These are phyloP conservation scores for Ormosia emarginata DNA, from an alignment of 306 rosid species.

Conservation along the genomic window DNA sequence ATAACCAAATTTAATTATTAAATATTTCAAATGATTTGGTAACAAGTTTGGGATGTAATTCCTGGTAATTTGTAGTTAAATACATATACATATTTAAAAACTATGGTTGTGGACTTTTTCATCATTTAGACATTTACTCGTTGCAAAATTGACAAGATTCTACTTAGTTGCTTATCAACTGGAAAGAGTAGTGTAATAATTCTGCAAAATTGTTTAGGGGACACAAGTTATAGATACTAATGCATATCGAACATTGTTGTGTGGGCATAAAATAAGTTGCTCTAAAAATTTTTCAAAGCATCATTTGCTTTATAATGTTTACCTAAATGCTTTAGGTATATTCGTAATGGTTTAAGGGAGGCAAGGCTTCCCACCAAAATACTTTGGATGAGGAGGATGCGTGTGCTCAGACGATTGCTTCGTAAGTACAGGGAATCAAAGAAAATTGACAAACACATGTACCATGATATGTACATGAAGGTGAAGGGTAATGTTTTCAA, in stretches of 20 bases:
- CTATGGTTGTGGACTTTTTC: too few species aligned
- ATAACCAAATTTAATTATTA: too few species aligned
- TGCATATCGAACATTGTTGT: too few species aligned
- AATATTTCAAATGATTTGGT: too few species aligned
- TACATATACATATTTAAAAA: too few species aligned
- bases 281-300: too few species aligned
- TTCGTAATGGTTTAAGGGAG: constrained; percentile 95
- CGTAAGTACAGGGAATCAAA: constrained; percentile 91
- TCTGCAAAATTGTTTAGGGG: neutral
- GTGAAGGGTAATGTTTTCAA: constrained; percentile 97
- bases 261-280: too few species aligned
- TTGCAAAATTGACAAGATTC: too few species aligned
- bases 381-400: constrained; percentile 98
- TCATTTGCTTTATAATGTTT: neutral
- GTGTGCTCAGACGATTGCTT: constrained; percentile 88
- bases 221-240: too few species aligned
- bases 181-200: neutral
- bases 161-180: neutral
- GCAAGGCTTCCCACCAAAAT: constrained; percentile 93
- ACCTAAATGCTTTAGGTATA: constrained; percentile 50
- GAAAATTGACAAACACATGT: constrained; percentile 97
- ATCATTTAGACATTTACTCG: too few species aligned
- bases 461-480: constrained; percentile 98
- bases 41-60: too few species aligned
- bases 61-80: too few species aligned